Evolutionary conservation across 306 rosid genomes (phyloP).

Genomic region (Notholithocarpus densiflorus): DNA sequence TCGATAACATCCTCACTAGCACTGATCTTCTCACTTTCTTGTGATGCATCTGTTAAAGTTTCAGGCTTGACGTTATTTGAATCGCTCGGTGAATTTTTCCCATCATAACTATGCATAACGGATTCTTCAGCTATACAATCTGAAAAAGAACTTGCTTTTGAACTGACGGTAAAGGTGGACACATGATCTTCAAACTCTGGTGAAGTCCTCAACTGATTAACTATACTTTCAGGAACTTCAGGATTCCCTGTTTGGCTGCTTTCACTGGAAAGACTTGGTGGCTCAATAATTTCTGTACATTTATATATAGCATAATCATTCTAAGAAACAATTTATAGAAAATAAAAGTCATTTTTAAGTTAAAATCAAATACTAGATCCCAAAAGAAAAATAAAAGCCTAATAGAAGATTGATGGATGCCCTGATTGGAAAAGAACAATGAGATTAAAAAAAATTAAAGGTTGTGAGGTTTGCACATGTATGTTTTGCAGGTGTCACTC

Average conservation of each 20-base stretch:
- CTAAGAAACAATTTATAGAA: neutral
- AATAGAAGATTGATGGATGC: neutral
- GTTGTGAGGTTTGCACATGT: neutral
- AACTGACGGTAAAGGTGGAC: slow-evolving; percentile 19
- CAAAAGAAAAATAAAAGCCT: neutral
- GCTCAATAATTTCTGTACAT: slow-evolving; percentile 35
- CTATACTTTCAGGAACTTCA: slow-evolving; percentile 19
- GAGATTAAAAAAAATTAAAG: neutral
- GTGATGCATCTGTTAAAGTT: slow-evolving; percentile 20
- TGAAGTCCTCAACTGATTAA: slow-evolving; percentile 17
- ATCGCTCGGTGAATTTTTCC: slow-evolving; percentile 30
- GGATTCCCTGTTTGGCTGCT: slow-evolving; percentile 30
- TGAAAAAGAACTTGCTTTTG: slow-evolving; percentile 25
- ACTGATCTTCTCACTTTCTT: slow-evolving; percentile 25
- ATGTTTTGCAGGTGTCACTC: neutral
- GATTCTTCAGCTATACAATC: slow-evolving; percentile 32
- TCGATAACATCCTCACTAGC: slow-evolving; percentile 24
- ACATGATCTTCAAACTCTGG: slow-evolving; percentile 22
- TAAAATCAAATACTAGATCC: neutral
- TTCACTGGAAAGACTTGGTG: slow-evolving; percentile 23
- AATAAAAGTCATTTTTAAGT: neutral
- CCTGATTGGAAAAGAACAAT: neutral
- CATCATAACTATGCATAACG: slow-evolving; percentile 21
- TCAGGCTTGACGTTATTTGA: slow-evolving; percentile 32
- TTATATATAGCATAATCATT: slow-evolving; percentile 16